Base-by-base conservation (phyloP, 140 eudicot genomes). In the Erigeron philadelphicus region DNA sequence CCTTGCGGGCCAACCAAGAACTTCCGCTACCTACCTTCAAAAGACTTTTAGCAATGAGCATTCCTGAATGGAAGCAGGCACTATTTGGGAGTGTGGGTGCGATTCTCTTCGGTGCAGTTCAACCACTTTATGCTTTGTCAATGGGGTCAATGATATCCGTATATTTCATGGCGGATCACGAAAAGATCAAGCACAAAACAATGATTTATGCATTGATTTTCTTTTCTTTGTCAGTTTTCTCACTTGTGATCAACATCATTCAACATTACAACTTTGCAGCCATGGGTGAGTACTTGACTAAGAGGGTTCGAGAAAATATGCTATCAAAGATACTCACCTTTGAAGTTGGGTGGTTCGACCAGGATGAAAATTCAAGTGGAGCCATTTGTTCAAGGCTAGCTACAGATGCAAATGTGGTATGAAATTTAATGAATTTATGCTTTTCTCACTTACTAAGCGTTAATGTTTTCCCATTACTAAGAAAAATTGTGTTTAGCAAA, bases 41-140 rank as follows among this genome's bases (percentile, higher is more conserved):
- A 5, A 55, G 61, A 9, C 61, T 55, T 19, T 18, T 18, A 19
- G 61, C 13, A 1, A 17, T 55, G 38, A 55, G 9, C 35, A 55
- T 18, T 55, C 61, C 61, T 55, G 61, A 55, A 55, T 18, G 61
- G 61, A 55, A 8, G 11, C 61, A 55, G 9, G 61, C 38, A 18
- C 3, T 55, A 3, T 2, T 8, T 55, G 61, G 61, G 38, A 55
- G n/a, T 9, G 4, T 55, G 4, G 25, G n/a, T 9, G 61, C 61
- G 3, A 55, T 17, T 55, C 31, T 55, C 6, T 55, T 17, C 4
- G 61, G 61, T 18, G 61, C 35, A 18, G 5, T 55, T 55, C 35
- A 55, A 9, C 61, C 61, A 16, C 1, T 55, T 7, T 55, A 6
- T 19, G 3, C n/a, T 19, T 55, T 55, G 11, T 1, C 12, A 0